Percentiles rank a stretch among this genome's conserved stretches.
Evolutionary conservation across 306 rosid species (phyloP).

Genomic region (Pterocarpus santalinus): DNA sequence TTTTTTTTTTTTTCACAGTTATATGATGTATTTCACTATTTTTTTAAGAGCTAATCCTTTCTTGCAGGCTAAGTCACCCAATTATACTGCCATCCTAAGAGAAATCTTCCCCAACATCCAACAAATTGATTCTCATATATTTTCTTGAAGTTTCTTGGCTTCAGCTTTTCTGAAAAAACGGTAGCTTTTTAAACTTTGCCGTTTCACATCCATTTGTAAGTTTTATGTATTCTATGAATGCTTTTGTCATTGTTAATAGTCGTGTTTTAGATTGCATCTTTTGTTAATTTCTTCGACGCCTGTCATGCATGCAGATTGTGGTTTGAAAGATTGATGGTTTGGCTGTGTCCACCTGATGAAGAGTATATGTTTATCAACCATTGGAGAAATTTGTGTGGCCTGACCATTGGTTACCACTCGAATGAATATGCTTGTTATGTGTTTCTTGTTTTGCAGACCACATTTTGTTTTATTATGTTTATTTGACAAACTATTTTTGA

Average conservation of each 20-base stretch:
- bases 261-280: slow-evolving; percentile 5
- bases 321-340: slow-evolving; percentile 40
- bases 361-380: slow-evolving; percentile 34
- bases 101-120: slow-evolving; percentile 73
- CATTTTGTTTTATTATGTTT: neutral
- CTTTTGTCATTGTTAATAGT: slow-evolving; percentile 10
- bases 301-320: slow-evolving; percentile 45
- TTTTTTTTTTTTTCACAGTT: slow-evolving; percentile 2
- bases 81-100: slow-evolving; percentile 61
- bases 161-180: neutral
- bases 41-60: slow-evolving; percentile 39
- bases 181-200: slow-evolving; percentile 39
- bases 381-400: slow-evolving; percentile 25
- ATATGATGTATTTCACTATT: slow-evolving; percentile 36
- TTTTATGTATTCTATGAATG: slow-evolving; percentile 30
- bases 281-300: slow-evolving; percentile 20
- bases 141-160: slow-evolving; percentile 55
- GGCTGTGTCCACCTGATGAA: slow-evolving; percentile 24
- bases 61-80: slow-evolving; percentile 78
- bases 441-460: slow-evolving; percentile 33
- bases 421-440: slow-evolving; percentile 38
- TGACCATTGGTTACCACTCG: slow-evolving; percentile 19
- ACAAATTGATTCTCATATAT: slow-evolving; percentile 80
- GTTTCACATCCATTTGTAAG: slow-evolving; percentile 44
- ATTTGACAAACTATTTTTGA: slow-evolving; percentile 36